phyloP scores from a whole-genome alignment of 2,329 filamentous ascomycete species.

The Daldinia sp. region DNA sequence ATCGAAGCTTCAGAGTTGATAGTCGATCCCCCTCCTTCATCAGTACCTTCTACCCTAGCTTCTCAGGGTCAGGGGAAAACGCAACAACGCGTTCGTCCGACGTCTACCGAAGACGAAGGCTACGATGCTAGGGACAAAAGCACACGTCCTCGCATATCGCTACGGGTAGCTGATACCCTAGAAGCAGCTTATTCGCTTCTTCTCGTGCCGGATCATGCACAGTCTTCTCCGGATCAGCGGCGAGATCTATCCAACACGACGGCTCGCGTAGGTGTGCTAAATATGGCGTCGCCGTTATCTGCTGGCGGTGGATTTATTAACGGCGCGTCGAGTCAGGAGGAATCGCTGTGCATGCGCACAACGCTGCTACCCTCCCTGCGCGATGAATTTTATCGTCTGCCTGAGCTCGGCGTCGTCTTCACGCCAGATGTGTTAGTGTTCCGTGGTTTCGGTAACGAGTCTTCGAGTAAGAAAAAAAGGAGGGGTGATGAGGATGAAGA shows the following conservation, averaged over 20 bases:
- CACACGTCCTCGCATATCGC: constrained; percentile 55
- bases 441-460: constrained; percentile 48
- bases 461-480: neutral
- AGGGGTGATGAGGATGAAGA: neutral
- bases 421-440: constrained; percentile 72
- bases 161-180: constrained; percentile 66
- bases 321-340: constrained; percentile 71
- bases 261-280: constrained; percentile 65
- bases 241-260: constrained; percentile 35
- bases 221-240: constrained; percentile 1
- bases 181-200: constrained; percentile 60
- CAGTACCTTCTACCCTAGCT: constrained; percentile 12
- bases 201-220: constrained; percentile 12
- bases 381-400: constrained; percentile 70
- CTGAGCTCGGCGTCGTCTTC: constrained; percentile 67
- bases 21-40: constrained; percentile 46
- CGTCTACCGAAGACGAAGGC: neutral
- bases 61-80: no score
- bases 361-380: constrained; percentile 69
- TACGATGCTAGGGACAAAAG: neutral
- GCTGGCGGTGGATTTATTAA: constrained; percentile 72
- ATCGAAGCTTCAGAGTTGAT: constrained; percentile 65
- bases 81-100: neutral
- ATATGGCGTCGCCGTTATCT: constrained; percentile 72
- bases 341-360: constrained; percentile 68